Percentiles rank a stretch among this genome's conserved stretches.
phyloP scores from a whole-genome alignment of 2,329 filamentous ascomycete species.

The Fusarium graminum region DNA sequence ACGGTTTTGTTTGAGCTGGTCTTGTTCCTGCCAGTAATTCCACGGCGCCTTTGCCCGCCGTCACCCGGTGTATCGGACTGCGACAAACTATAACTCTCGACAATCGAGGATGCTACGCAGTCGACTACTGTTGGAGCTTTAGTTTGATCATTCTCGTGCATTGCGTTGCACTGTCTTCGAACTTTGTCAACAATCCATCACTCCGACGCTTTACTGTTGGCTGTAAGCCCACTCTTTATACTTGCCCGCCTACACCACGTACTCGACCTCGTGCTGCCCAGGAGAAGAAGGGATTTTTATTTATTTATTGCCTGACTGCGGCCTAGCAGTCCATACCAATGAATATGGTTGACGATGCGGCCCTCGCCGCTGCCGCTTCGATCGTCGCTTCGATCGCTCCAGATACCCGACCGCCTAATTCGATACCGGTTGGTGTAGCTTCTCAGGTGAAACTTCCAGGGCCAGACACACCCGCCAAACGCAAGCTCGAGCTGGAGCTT shows the following conservation, averaged over 20 bases:
- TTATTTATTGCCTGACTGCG: conserved; percentile 46
- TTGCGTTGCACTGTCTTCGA: conserved; percentile 17
- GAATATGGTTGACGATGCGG: conserved; percentile 67
- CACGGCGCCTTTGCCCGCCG: conserved; percentile 33
- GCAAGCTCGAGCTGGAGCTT: conserved; percentile 84
- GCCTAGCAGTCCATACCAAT: conserved; percentile 44
- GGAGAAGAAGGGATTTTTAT: not conserved
- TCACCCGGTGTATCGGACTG: conserved; percentile 30
- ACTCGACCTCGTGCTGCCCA: conserved; percentile 20
- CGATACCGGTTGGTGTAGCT: conserved; percentile 58
- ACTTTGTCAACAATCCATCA: conserved; percentile 20
- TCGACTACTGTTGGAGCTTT: conserved; percentile 35
- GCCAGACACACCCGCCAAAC: conserved; percentile 79
- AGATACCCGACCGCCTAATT: conserved; percentile 56
- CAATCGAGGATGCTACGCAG: conserved; percentile 42
- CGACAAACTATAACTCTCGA: conserved; percentile 22
- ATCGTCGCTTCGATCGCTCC: conserved; percentile 66
- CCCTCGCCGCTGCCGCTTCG: conserved; percentile 66
- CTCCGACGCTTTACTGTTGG: conserved; percentile 12
- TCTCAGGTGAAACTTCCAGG: conserved; percentile 80
- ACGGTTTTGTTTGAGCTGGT: conserved; percentile 18
- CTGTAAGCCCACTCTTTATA: conserved; percentile 21
- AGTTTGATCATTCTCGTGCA: conserved; percentile 34
- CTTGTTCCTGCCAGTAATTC: conserved; percentile 10
- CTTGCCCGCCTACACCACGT: conserved; percentile 14